A percentile compares a stretch with the other conserved stretches of the same genome.
These are phyloP conservation scores for Trichosanthes cucumerina DNA, from an alignment of 306 rosid species.

Conservation along the genomic window DNA sequence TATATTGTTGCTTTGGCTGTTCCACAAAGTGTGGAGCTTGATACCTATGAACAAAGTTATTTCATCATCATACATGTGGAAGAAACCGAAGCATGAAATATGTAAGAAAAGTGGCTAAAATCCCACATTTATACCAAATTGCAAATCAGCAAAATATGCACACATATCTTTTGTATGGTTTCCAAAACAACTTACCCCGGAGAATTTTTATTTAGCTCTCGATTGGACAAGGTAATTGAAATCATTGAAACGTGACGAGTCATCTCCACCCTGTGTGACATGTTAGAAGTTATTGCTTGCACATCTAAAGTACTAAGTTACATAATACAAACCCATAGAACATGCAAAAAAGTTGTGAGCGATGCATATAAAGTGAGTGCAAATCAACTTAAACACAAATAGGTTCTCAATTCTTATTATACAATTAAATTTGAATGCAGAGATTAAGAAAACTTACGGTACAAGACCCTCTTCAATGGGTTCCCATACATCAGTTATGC, in stretches of 20 bases:
- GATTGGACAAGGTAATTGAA: conserved; percentile 63
- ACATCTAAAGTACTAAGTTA: not conserved
- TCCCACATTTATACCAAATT: not conserved
- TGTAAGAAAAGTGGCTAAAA: not conserved
- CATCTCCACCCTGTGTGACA: conserved; percentile 85
- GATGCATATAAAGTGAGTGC: not conserved
- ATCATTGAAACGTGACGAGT: conserved; percentile 99
- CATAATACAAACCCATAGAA: not conserved
- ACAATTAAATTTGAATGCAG: not conserved
- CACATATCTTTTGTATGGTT: not conserved
- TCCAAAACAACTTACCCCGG: conserved; percentile 57
- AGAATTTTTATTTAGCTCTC: conserved; percentile 61
- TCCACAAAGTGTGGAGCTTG: conserved; percentile 56
- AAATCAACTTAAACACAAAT: not conserved
- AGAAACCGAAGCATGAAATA: not conserved
- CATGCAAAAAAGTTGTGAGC: not conserved
- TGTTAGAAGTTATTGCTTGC: not conserved
- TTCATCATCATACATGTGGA: not conserved
- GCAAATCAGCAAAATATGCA: not conserved
- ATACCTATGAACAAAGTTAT: conserved; percentile 39
- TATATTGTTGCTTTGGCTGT: conserved; percentile 51
- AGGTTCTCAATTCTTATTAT: not conserved
- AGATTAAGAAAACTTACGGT: conserved; percentile 50
- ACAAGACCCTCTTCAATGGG: conserved; percentile 98
- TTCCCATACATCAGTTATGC: conserved; percentile 96